Base-by-base conservation (phyloP, 2,329 filamentous ascomycete genomes). In the Salinomyces thailandicus region DNA sequence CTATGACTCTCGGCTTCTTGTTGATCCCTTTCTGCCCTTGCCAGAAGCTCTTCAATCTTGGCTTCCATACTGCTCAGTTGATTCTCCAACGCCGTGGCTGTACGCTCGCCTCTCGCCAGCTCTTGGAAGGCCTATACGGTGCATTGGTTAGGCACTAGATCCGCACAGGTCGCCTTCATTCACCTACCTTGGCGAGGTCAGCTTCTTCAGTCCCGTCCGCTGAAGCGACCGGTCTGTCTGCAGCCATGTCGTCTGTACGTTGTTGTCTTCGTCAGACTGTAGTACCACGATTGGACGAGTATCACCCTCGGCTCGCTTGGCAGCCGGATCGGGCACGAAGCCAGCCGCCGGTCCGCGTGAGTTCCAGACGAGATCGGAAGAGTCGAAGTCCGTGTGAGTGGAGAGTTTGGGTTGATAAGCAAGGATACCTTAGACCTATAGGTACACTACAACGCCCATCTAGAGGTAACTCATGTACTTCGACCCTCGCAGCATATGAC, bases 81-180 rank as follows among this genome's bases (percentile, higher is more conserved):
- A 41, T 63, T 64, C 50, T 77, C 73, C 18, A 77, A 54, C 14
- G 66, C 69, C 18, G 68, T 59, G 5, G 73, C 73, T 19, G 72
- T 69, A 41, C 61, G 62, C 55, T 77, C 73, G 49, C 72, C 73
- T 40, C 67, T 71, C 20, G 64, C 62, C 20, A 71, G 60, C 41
- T 69, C 66, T 46, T 68, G 61, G 51, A 69, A 66, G 22, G 67
- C 66, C 67, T 71, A 47, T 6, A 6, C 18, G 19, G n/a, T n/a
- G n/a, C 13, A 31, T 24, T 26, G 22, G 22, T 26, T 26, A 26
- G 22, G 12, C 12, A n/a, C n/a, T 28, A 15, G 3, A 9, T 35
- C 8, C 32, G 31, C 7, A 12, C 7, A 30, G 9, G 22, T 26
- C 22, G 4, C 9, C 22, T 30, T 24, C 6, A 2, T 19, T 13